phyloP scores from a whole-genome alignment of 495 filamentous ascomycete species.

The Bombardia bombarda region DNA sequence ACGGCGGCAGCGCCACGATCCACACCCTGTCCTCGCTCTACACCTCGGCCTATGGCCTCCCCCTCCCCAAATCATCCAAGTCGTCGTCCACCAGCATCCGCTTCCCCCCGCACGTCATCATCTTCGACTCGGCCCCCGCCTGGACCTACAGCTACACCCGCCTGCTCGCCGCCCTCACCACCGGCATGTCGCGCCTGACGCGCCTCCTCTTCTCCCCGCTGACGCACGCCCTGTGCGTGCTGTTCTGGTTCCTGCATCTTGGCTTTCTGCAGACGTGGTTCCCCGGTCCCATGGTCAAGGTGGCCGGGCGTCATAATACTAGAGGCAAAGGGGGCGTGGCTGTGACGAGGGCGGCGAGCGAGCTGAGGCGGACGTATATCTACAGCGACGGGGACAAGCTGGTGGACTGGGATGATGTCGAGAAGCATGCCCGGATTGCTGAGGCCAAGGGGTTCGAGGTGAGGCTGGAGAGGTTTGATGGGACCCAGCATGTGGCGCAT shows the following conservation, averaged over 20 bases:
- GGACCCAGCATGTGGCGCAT: constrained; percentile 35
- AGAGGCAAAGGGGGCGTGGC: too few species aligned
- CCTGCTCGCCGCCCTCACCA: constrained; percentile 18
- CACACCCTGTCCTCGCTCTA: constrained; percentile 13
- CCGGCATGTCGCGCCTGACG: constrained; percentile 12
- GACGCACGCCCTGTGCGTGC: constrained; percentile 17
- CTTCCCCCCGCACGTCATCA: constrained; percentile 22
- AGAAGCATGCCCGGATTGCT: constrained; percentile 30
- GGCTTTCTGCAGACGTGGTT: constrained; percentile 5
- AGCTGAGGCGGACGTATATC: constrained; percentile 33
- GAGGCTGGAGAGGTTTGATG: constrained; percentile 26
- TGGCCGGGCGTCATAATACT: constrained; percentile 24
- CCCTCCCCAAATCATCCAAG: too few species aligned
- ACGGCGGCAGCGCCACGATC: constrained; percentile 31
- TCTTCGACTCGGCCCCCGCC: constrained; percentile 37
- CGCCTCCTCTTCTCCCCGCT: constrained; percentile 19
- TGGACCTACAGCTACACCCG: constrained; percentile 19
- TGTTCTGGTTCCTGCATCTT: constrained; percentile 21
- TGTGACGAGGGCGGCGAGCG: constrained; percentile 13
- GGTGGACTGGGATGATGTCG: constrained; percentile 32
- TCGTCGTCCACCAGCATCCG: neutral
- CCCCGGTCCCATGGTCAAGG: constrained; percentile 19
- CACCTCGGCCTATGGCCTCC: too few species aligned
- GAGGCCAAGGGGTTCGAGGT: constrained; percentile 21
- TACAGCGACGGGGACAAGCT: constrained; percentile 32